A percentile compares a stretch with the other conserved stretches of the same genome.
These are phyloP conservation scores for Colletotrichum orbiculare DNA, from an alignment of 2,329 filamentous ascomycete species.

Conservation along the genomic window DNA sequence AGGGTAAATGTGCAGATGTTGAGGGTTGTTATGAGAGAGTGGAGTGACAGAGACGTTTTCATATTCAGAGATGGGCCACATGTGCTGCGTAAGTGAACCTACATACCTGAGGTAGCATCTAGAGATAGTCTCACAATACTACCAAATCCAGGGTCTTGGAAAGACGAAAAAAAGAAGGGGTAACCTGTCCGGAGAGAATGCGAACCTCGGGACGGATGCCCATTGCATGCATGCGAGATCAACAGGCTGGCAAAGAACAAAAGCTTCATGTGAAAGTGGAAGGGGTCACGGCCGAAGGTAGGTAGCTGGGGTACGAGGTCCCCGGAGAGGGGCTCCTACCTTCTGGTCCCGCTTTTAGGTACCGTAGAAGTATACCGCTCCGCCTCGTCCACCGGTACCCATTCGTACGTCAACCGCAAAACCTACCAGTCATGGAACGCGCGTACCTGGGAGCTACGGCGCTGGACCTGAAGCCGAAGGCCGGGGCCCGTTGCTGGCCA, in stretches of 20 bases:
- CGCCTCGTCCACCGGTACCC: no score
- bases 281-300: background rate
- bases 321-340: constrained; percentile 6
- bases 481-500: no score
- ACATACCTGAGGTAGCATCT: background rate
- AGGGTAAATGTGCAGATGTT: background rate
- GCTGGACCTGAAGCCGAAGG: no score
- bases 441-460: background rate
- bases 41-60: no score
- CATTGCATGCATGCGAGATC: constrained; percentile 8
- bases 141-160: background rate
- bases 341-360: background rate
- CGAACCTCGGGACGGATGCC: constrained; percentile 11
- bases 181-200: background rate
- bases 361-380: no score
- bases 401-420: no score
- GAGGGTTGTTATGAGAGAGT: no score
- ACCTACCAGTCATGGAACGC: constrained; percentile 11
- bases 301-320: background rate
- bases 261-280: constrained; percentile 27
- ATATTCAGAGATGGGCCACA: no score
- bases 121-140: no score
- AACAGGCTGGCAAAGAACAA: background rate
- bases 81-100: no score
- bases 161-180: background rate